These are phyloP conservation scores for Jatropha multifida DNA, from an alignment of 441 rosid genomes.

Conservation along the genomic window DNA sequence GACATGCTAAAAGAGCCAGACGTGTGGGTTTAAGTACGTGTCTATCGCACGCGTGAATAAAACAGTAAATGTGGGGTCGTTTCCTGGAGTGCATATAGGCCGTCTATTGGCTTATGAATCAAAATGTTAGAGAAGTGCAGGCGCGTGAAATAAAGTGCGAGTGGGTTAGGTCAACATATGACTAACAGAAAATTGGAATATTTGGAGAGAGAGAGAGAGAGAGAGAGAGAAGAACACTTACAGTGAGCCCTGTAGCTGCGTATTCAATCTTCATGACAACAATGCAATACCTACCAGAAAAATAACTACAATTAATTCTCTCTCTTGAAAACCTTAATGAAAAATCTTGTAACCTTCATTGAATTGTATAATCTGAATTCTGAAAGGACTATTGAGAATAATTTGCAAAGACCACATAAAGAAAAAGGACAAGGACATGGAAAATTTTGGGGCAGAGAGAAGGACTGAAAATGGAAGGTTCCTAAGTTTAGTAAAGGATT, in stretches of 20 bases:
- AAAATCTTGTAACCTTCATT: too few species aligned
- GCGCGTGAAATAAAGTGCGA: conserved; percentile 1
- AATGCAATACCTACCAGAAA: not conserved
- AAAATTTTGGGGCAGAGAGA: not conserved
- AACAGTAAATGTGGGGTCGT: not conserved
- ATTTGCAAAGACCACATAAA: too few species aligned
- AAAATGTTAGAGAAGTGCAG: not conserved
- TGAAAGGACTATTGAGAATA: not conserved
- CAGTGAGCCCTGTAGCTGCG: not conserved
- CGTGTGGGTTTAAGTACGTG: conserved; percentile 15
- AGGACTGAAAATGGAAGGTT: not conserved
- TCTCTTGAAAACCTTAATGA: not conserved
- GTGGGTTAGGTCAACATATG: not conserved
- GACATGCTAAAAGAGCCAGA: not conserved
- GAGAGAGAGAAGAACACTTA: conserved; percentile 4
- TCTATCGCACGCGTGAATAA: conserved; percentile 9
- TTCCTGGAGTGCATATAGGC: not conserved
- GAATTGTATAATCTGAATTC: too few species aligned
- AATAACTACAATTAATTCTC: not conserved
- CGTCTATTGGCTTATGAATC: not conserved
- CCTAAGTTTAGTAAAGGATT: not conserved
- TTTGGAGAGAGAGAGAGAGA: not conserved
- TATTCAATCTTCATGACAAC: not conserved
- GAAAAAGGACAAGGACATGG: not conserved
- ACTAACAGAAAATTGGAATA: conserved; percentile 10